Evolutionary conservation across 139 green algal species (phyloP).

Genomic region (Micromonas commoda): DNA sequence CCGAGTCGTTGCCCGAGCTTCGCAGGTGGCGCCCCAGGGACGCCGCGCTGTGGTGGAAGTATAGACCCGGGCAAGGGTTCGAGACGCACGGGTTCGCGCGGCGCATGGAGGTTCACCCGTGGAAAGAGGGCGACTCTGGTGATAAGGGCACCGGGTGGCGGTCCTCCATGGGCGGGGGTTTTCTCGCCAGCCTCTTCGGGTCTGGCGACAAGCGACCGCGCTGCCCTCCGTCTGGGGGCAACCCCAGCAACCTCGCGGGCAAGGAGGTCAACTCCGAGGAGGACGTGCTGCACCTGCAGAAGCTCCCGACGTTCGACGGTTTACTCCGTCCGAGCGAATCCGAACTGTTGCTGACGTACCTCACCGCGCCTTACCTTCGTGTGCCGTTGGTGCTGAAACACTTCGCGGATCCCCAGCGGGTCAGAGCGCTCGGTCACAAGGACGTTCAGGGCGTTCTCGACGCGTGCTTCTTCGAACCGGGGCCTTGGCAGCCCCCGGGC

Average conservation of each 20-base stretch:
- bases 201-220: conserved; percentile 1
- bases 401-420: conserved; percentile 22
- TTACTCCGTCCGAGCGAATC: conserved; percentile 24
- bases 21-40: conserved; percentile 21
- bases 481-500: conserved; percentile 19
- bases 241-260: conserved; percentile 26
- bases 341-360: conserved; percentile 32
- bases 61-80: background rate
- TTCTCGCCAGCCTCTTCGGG: conserved; percentile 9
- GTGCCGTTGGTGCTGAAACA: conserved; percentile 24
- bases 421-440: conserved; percentile 1
- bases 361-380: conserved; percentile 30
- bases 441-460: conserved; percentile 28
- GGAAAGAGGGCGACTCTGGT: conserved; percentile 13
- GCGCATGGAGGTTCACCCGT: background rate
- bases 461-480: conserved; percentile 31
- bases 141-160: conserved; percentile 10
- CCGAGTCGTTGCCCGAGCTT: conserved; percentile 20
- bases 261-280: conserved; percentile 20
- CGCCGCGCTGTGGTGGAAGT: conserved; percentile 18
- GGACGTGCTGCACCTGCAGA: conserved; percentile 24
- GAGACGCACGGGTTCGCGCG: background rate
- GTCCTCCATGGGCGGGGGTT: background rate
- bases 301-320: conserved; percentile 28
- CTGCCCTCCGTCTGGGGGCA: conserved; percentile 18